Evolutionary conservation across 768 basidiomycete species (phyloP).

Genomic region (Tulasnella sp.): DNA sequence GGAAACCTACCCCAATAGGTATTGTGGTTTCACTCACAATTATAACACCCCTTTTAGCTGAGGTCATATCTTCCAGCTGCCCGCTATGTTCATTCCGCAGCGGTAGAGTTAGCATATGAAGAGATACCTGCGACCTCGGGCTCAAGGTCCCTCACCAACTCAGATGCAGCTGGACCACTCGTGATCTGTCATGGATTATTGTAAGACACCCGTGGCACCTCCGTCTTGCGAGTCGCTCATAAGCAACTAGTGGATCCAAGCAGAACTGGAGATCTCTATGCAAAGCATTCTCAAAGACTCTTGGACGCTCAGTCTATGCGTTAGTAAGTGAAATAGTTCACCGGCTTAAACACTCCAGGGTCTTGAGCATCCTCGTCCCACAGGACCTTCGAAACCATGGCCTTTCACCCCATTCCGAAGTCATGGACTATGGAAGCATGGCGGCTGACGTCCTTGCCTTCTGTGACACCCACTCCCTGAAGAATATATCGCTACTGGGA

Average conservation of each 20-base stretch:
- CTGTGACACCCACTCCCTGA: constrained; percentile 32
- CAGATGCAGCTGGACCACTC: neutral
- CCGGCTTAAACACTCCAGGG: too few species aligned
- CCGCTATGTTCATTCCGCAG: neutral
- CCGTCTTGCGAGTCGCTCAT: constrained; percentile 6
- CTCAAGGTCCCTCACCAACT: neutral
- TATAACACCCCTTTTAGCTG: too few species aligned
- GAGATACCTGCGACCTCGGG: neutral
- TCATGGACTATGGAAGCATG: constrained; percentile 71
- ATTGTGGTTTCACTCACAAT: too few species aligned
- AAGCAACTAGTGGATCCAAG: constrained; percentile 57
- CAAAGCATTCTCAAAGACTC: constrained; percentile 53
- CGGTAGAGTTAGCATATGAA: neutral
- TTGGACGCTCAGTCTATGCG: constrained; percentile 37
- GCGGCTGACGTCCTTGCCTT: constrained; percentile 66
- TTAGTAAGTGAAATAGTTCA: constrained; percentile 2
- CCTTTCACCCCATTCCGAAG: constrained; percentile 56
- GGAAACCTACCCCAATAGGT: too few species aligned
- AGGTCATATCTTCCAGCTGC: too few species aligned
- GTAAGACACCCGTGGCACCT: constrained; percentile 25
- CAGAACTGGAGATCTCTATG: constrained; percentile 80
- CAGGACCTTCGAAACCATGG: constrained; percentile 91
- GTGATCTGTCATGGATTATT: constrained; percentile 52
- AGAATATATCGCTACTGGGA: constrained; percentile 63
- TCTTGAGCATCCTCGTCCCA: neutral